Conservation (phyloP, 2,329 filamentous ascomycete species). For the Penicillium verrucosum region DNA sequence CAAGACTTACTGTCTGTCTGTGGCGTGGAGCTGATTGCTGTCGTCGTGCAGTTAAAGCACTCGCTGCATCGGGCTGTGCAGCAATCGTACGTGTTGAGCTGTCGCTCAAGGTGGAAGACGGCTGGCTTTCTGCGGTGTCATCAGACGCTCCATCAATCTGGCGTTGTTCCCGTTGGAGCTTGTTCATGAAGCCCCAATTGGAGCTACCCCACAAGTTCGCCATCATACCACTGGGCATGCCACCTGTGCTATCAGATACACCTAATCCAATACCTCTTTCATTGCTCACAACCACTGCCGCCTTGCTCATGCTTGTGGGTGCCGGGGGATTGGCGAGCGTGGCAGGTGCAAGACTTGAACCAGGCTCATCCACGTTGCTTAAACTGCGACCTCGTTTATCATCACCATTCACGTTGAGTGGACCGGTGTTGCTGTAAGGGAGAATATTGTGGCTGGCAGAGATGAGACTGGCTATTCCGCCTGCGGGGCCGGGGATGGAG, state of each 20-base stretch:
- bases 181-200: slow-evolving; percentile 70
- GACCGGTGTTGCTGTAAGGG: slow-evolving; percentile 56
- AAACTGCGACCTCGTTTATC: slow-evolving; percentile 33
- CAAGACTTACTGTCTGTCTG: slow-evolving; percentile 57
- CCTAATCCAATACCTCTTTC: slow-evolving; percentile 67
- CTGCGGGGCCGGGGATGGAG: slow-evolving; percentile 46
- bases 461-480: slow-evolving; percentile 79
- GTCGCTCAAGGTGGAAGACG: slow-evolving; percentile 27
- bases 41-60: slow-evolving; percentile 21
- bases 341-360: slow-evolving; percentile 70
- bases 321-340: slow-evolving; percentile 82
- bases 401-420: slow-evolving; percentile 38
- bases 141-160: slow-evolving; percentile 31
- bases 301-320: slow-evolving; percentile 80
- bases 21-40: slow-evolving; percentile 40
- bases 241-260: slow-evolving; percentile 59
- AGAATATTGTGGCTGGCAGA: slow-evolving; percentile 78
- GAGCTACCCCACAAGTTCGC: slow-evolving; percentile 92
- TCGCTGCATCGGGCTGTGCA: slow-evolving; percentile 20
- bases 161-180: slow-evolving; percentile 55
- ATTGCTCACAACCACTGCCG: slow-evolving; percentile 74
- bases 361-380: slow-evolving; percentile 45
- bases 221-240: slow-evolving; percentile 78
- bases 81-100: slow-evolving; percentile 22
- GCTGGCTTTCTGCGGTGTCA: slow-evolving; percentile 12